Evolutionary conservation across 441 rosid species (phyloP).

Genomic region (Gossypium aridum): DNA sequence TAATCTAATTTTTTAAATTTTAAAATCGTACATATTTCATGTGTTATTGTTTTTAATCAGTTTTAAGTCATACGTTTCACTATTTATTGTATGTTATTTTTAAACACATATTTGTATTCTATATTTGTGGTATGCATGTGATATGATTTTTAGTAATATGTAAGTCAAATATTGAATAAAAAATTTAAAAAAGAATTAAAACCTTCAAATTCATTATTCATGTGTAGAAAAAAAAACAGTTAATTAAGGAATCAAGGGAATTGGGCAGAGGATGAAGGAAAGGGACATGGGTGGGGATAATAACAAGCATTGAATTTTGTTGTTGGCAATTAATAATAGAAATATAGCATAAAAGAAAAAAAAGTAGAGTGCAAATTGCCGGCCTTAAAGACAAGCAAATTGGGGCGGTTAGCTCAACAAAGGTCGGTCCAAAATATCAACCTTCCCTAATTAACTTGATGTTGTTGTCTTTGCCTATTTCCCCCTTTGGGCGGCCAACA

Average conservation of each 20-base stretch:
- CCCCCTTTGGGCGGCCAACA: constrained; percentile 46
- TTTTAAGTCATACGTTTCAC: no score
- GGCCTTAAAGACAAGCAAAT: constrained; percentile 17
- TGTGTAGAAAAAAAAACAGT: background rate
- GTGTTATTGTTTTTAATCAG: no score
- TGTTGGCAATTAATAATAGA: background rate
- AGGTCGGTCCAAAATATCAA: constrained; percentile 3
- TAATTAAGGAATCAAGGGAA: constrained; percentile 10
- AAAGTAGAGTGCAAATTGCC: constrained; percentile 6
- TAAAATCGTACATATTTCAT: no score
- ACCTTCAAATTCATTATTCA: background rate
- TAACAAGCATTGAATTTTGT: constrained; percentile 13
- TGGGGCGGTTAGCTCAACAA: constrained; percentile 24
- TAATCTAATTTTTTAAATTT: no score
- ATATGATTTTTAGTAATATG: background rate
- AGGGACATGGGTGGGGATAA: constrained; percentile 13
- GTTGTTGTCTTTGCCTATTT: constrained; percentile 26
- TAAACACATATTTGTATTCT: no score
- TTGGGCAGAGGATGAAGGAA: constrained; percentile 16
- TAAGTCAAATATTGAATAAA: background rate
- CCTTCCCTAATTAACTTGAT: constrained; percentile 10
- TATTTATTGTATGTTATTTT: no score
- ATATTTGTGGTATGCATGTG: no score
- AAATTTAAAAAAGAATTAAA: background rate
- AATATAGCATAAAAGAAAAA: background rate